Conservation (phyloP, 345 rosid species). For the Nephelium lappaceum region DNA sequence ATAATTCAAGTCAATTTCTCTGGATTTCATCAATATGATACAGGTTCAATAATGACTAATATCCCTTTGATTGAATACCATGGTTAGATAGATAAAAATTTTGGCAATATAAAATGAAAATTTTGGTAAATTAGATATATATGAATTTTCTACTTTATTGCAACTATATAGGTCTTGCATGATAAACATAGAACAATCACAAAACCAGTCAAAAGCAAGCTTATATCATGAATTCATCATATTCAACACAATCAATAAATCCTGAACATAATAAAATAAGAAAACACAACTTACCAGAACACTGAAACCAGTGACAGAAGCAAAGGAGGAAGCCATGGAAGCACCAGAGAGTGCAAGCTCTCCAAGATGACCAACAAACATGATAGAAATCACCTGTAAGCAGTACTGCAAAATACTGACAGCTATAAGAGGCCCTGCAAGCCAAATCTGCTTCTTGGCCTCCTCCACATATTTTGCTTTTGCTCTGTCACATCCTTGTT, state of each 20-base stretch:
- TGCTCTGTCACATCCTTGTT: neutral
- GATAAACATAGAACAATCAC: too few species aligned
- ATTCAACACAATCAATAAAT: neutral
- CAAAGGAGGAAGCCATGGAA: slow-evolving; percentile 55
- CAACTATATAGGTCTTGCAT: too few species aligned
- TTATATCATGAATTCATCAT: too few species aligned
- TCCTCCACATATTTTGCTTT: slow-evolving; percentile 29
- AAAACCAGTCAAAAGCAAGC: too few species aligned
- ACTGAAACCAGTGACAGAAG: slow-evolving; percentile 48
- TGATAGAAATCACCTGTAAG: slow-evolving; percentile 45
- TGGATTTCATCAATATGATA: too few species aligned
- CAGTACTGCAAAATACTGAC: slow-evolving; percentile 43
- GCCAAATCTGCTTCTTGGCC: slow-evolving; percentile 37
- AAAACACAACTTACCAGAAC: slow-evolving; percentile 32
- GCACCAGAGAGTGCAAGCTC: slow-evolving; percentile 47
- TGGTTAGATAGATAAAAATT: too few species aligned
- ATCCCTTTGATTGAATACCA: too few species aligned
- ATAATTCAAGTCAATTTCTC: too few species aligned
- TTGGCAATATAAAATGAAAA: too few species aligned
- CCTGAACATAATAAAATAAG: neutral
- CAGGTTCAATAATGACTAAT: too few species aligned
- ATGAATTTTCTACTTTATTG: too few species aligned
- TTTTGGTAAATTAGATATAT: too few species aligned
- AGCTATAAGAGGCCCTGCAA: slow-evolving; percentile 46
- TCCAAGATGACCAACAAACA: slow-evolving; percentile 56